Evolutionary conservation across 345 rosid genomes (phyloP), one percentile per base, ranked within the genome.

Genomic region (Rhizophora mangle): DNA sequence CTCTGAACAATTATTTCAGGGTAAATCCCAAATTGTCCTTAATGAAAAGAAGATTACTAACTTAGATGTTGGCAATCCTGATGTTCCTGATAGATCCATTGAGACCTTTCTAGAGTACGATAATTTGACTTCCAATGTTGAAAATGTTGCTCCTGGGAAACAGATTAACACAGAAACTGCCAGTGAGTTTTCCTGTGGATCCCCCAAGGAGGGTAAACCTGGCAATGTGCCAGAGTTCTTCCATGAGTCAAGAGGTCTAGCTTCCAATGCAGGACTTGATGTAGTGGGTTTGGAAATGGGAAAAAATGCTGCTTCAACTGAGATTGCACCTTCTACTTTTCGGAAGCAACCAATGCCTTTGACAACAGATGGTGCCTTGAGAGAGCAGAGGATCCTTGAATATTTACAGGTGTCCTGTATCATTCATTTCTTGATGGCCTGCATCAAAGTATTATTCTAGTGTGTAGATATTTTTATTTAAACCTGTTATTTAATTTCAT

Each of bases 311-410:
- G 63, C 78, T 78, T 80, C 79, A 61, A 65, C 82, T 59, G 88
- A 80, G 70, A 67, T 65, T 61, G 71, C 69, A 15, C 57, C 68
- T 47, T 79, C 77, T 65, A 72, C 76, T 72, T 54, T 75, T 63
- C 36, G 36, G 16, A 81, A 73, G 64, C 69, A 70, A 32, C 62
- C 80, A 68, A 69, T 71, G 65, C 74, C 78, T 31, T 65, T 80
- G 72, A 91, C 97, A 57, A 68, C 85, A 69, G 96, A 88, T 80
- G 84, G 78, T 66, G 80, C 89, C 72, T 80, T 84, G 71, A 87
- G 98, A 83, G 89, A 91, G 82, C 90, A 88, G 80, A 85, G 91
- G 69, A 88, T 94, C 74, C 88, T 91, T 64, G 85, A 86, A 76
- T 85, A 86, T 60, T 71, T 92, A 62, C 82, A 87, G 90, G 97